A percentile compares a stretch with the other conserved stretches of the same genome.
phyloP scores from a whole-genome alignment of 2,329 filamentous ascomycete genomes.

The Paraphaeosphaeria minitans region DNA sequence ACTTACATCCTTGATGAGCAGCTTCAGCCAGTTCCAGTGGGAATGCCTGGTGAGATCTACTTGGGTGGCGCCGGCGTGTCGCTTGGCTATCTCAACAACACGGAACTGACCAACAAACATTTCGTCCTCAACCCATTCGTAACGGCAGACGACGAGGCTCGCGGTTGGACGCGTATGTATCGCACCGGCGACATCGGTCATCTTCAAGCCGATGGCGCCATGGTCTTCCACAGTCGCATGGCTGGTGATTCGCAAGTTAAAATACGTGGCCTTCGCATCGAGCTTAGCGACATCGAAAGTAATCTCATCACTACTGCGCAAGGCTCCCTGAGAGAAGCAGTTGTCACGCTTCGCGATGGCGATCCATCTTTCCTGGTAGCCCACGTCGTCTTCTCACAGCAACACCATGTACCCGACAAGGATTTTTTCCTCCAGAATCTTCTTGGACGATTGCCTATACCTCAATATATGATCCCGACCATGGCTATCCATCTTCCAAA shows the following conservation, averaged over 20 bases:
- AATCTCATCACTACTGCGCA: conserved; percentile 33
- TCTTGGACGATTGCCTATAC: conserved; percentile 34
- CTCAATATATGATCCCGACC: conserved; percentile 36
- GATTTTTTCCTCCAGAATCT: conserved; percentile 21
- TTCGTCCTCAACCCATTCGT: conserved; percentile 18
- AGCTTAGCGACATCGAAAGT: conserved; percentile 48
- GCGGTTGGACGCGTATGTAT: conserved; percentile 31
- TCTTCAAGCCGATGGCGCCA: conserved; percentile 35
- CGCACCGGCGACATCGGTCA: conserved; percentile 45
- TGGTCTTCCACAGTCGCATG: conserved; percentile 32
- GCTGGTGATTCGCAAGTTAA: conserved; percentile 27
- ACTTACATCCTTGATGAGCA: conserved; percentile 18
- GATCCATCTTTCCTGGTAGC: conserved; percentile 40
- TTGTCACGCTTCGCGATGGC: conserved; percentile 25
- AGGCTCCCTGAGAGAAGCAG: conserved; percentile 30
- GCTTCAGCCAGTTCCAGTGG: conserved; percentile 9
- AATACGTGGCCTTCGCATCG: conserved; percentile 48
- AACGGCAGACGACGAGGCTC: too few relatives aligned
- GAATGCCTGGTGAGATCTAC: conserved; percentile 47
- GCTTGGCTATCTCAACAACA: conserved; percentile 42
- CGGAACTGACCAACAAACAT: conserved; percentile 19
- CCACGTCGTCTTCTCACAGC: conserved; percentile 37
- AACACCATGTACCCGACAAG: conserved; percentile 2
- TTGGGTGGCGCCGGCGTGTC: conserved; percentile 49
- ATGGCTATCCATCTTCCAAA: conserved; percentile 8